Conservation (phyloP, 2,329 filamentous ascomycete species). For the Saccharata proteae region DNA sequence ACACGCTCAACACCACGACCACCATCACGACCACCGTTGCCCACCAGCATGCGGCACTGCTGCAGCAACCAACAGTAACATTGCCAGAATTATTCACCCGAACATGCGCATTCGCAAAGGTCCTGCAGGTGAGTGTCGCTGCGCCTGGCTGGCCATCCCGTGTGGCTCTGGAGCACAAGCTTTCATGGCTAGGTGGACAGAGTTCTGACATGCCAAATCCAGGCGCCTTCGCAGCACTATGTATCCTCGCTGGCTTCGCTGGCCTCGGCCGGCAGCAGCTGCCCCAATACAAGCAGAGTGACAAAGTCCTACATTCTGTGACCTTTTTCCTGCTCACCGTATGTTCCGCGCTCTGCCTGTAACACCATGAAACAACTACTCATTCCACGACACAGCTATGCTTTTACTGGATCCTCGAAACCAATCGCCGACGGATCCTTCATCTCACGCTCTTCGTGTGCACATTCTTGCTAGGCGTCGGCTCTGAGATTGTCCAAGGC, state of each 20-base stretch:
- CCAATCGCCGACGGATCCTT: slow-evolving; percentile 69
- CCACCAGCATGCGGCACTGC: no score
- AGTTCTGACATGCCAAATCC: no score
- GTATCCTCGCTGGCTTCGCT: slow-evolving; percentile 54
- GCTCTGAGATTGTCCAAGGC: slow-evolving; percentile 64
- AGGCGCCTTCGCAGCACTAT: slow-evolving; percentile 44
- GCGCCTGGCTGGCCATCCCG: slow-evolving; percentile 5
- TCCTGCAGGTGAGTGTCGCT: slow-evolving; percentile 69
- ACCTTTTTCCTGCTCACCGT: slow-evolving; percentile 85
- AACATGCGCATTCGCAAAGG: slow-evolving; percentile 75
- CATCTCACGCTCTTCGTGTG: slow-evolving; percentile 74
- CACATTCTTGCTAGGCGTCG: slow-evolving; percentile 58
- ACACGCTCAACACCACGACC: no score
- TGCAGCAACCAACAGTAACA: no score
- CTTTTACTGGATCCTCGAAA: slow-evolving; percentile 98
- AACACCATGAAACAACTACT: background rate
- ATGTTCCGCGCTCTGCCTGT: slow-evolving; percentile 13
- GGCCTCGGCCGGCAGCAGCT: slow-evolving; percentile 53
- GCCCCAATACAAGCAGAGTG: slow-evolving; percentile 54
- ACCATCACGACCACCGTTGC: no score
- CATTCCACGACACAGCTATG: slow-evolving; percentile 23
- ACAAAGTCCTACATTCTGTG: slow-evolving; percentile 77
- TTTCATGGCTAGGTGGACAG: background rate
- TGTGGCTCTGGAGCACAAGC: slow-evolving; percentile 3
- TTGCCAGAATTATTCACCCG: no score